A percentile compares a stretch with the other conserved stretches of the same genome.
Evolutionary conservation across 768 basidiomycete species (phyloP).

Genomic region (Mycena alexandri): DNA sequence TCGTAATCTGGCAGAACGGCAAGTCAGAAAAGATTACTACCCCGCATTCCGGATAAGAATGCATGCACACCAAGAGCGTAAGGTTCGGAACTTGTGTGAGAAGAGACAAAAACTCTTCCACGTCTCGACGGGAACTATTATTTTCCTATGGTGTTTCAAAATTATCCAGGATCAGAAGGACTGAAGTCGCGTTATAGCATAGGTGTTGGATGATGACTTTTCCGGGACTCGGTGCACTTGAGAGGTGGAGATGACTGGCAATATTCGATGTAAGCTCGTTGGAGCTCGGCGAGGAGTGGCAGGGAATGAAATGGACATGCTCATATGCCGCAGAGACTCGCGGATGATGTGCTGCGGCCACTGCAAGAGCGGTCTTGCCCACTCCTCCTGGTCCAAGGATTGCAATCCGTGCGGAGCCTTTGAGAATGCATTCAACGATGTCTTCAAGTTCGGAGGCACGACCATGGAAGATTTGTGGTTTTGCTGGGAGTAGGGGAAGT

Average conservation of each 20-base stretch:
- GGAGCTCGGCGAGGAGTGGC: background rate
- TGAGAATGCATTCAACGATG: background rate
- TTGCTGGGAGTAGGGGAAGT: background rate
- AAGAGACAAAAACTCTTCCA: slow-evolving; percentile 17
- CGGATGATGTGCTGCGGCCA: background rate
- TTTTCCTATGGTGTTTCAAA: slow-evolving; percentile 22
- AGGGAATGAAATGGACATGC: background rate
- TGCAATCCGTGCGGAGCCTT: background rate
- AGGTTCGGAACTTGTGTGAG: slow-evolving; percentile 11
- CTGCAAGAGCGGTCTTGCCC: background rate
- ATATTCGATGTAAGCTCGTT: slow-evolving; percentile 5
- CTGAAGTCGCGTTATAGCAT: background rate
- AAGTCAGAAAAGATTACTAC: too few relatives aligned
- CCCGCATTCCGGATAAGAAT: too few relatives aligned
- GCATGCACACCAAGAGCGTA: background rate
- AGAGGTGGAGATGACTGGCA: slow-evolving; percentile 5
- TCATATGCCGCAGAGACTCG: background rate
- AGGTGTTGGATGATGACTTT: slow-evolving; percentile 6
- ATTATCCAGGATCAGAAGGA: slow-evolving; percentile 8
- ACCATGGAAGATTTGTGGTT: slow-evolving; percentile 7
- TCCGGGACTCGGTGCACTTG: background rate
- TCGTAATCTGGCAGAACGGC: too few relatives aligned
- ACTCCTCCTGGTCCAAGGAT: slow-evolving; percentile 14
- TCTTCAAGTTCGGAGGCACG: background rate
- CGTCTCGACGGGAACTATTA: background rate